Percentiles rank a stretch among this genome's conserved stretches.
Conservation (phyloP, 768 basidiomycete species). For the Rhodotorula sphaerocarpa region DNA sequence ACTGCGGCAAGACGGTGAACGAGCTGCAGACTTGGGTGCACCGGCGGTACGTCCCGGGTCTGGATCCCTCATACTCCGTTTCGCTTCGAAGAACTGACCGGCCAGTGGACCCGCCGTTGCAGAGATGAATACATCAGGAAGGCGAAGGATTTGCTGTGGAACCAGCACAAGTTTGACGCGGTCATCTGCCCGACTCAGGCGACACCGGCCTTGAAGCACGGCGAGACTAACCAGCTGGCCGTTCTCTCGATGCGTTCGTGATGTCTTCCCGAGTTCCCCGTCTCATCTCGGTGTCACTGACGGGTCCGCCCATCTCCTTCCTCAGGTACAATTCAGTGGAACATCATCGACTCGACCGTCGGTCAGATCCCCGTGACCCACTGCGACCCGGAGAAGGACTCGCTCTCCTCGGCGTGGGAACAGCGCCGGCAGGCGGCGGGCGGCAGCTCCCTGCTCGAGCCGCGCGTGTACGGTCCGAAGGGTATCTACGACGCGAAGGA, state of each 20-base stretch:
- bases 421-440: too few relatives aligned
- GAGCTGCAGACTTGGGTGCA: slow-evolving; percentile 35
- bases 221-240: slow-evolving; percentile 47
- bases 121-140: too few relatives aligned
- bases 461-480: slow-evolving; percentile 50
- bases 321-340: slow-evolving; percentile 61
- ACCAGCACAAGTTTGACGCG: slow-evolving; percentile 59
- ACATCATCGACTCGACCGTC: slow-evolving; percentile 63
- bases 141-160: too few relatives aligned
- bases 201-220: slow-evolving; percentile 63
- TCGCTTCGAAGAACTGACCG: too few relatives aligned
- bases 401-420: slow-evolving; percentile 39
- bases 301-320: too few relatives aligned
- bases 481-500: slow-evolving; percentile 60
- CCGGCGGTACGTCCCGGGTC: slow-evolving; percentile 9
- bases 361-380: slow-evolving; percentile 69
- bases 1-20: slow-evolving; percentile 21
- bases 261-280: background rate
- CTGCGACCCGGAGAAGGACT: slow-evolving; percentile 59
- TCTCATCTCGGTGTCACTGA: background rate
- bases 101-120: too few relatives aligned
- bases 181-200: slow-evolving; percentile 69
- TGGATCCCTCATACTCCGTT: too few relatives aligned
- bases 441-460: slow-evolving; percentile 54
- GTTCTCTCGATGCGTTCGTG: slow-evolving; percentile 47